These are phyloP conservation scores for Chimonanthus salicifolius DNA, from an alignment of 164 flowering plant species.

Conservation along the genomic window DNA sequence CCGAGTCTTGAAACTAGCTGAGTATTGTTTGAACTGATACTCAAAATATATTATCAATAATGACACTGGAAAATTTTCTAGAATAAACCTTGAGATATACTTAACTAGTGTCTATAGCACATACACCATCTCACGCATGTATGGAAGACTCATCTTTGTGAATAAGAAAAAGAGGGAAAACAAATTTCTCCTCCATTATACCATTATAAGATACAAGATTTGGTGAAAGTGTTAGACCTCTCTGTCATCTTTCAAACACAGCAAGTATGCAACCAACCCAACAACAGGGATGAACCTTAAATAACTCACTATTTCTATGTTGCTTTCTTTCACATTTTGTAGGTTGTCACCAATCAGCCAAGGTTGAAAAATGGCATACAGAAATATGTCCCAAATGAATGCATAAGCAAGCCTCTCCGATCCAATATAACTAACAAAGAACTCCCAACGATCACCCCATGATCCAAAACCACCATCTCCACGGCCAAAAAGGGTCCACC, in stretches of 20 bases:
- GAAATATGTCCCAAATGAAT: constrained; percentile 87
- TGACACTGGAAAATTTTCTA: too few relatives aligned
- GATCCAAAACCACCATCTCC: constrained; percentile 62
- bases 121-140: too few relatives aligned
- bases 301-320: constrained; percentile 36
- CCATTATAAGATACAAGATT: too few relatives aligned
- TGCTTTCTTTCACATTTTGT: constrained; percentile 49
- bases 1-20: too few relatives aligned
- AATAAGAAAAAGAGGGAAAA: too few relatives aligned
- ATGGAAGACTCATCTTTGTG: too few relatives aligned
- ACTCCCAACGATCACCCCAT: constrained; percentile 61
- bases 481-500: constrained; percentile 83
- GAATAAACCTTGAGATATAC: too few relatives aligned
- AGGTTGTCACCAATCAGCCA: constrained; percentile 90
- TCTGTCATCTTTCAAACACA: constrained; percentile 38
- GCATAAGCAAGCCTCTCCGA: constrained; percentile 95
- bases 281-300: constrained; percentile 77
- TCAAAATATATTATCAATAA: too few relatives aligned
- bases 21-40: too few relatives aligned
- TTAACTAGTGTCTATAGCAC: too few relatives aligned
- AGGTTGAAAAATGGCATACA: constrained; percentile 83
- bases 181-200: too few relatives aligned
- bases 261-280: constrained; percentile 68
- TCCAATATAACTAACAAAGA: constrained; percentile 52
- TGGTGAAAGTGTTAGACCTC: not conserved